Evolutionary conservation across 345 rosid species (phyloP).

Genomic region (Populus euphratica): DNA sequence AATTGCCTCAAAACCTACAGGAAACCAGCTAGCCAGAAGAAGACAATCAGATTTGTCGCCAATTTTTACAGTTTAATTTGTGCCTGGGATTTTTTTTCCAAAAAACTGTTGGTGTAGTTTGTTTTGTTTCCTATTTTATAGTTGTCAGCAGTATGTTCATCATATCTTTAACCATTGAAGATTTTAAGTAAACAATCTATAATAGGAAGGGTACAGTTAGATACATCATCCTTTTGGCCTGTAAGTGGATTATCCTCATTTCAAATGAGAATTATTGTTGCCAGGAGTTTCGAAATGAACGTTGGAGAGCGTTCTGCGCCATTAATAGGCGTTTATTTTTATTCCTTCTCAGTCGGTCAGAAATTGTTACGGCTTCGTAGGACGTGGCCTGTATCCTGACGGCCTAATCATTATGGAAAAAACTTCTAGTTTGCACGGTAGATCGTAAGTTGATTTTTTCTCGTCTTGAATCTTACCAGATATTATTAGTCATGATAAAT

Average conservation of each 20-base stretch:
- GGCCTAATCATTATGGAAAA: neutral
- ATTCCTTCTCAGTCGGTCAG: neutral
- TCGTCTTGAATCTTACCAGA: neutral
- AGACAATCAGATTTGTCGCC: neutral
- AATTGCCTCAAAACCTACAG: neutral
- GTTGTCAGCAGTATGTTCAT: neutral
- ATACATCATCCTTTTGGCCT: neutral
- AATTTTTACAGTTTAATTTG: neutral
- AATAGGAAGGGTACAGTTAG: slow-evolving; percentile 4
- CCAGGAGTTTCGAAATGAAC: neutral
- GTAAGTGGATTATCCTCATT: neutral
- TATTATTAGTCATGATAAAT: neutral
- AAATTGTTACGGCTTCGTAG: neutral
- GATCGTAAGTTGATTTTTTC: neutral
- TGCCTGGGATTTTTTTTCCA: neutral
- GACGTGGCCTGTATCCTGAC: neutral
- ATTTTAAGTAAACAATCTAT: neutral
- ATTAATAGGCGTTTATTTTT: neutral
- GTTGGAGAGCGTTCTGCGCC: slow-evolving; percentile 7
- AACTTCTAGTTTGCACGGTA: neutral
- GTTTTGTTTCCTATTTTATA: neutral
- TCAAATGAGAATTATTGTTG: neutral
- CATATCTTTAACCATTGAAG: neutral
- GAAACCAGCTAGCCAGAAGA: neutral
- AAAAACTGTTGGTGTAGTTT: neutral